phyloP scores from a whole-genome alignment of 345 rosid genomes.

The Eucalyptus shirleyi region DNA sequence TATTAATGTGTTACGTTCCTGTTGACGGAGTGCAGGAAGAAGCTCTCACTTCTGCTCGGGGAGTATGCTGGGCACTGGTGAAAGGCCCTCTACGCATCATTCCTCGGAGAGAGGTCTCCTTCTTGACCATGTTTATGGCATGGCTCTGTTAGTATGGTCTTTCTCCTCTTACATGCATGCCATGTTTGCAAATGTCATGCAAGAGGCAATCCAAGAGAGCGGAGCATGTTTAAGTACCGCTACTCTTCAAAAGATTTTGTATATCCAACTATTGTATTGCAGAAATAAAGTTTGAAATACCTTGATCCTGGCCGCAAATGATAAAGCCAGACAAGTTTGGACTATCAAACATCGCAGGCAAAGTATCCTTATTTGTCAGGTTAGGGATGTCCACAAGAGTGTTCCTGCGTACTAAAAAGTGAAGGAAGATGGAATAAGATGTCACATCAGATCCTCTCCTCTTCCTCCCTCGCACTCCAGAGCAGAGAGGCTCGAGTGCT shows the following conservation, averaged over 20 bases:
- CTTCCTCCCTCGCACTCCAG: not conserved
- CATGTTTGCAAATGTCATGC: not conserved
- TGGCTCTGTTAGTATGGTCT: conserved; percentile 13
- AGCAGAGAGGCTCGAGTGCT: conserved; percentile 14
- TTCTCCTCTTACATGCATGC: conserved; percentile 5
- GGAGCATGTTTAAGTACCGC: not conserved
- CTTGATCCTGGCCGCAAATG: conserved; percentile 1
- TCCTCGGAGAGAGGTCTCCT: conserved; percentile 15
- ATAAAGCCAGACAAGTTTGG: conserved; percentile 18
- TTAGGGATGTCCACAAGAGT: conserved; percentile 30
- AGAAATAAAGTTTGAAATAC: not conserved
- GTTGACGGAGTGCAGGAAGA: no score
- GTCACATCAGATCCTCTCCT: conserved; percentile 23
- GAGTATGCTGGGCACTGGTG: conserved; percentile 16
- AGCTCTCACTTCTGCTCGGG: not conserved
- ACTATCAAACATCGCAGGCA: conserved; percentile 33
- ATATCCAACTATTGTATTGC: not conserved
- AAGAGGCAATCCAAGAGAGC: not conserved
- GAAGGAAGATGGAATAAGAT: conserved; percentile 49
- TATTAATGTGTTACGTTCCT: not conserved
- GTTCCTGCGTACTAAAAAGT: conserved; percentile 17
- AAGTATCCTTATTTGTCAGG: conserved; percentile 26
- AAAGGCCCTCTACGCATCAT: conserved; percentile 29
- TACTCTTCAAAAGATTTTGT: not conserved
- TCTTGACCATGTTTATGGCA: conserved; percentile 15